Conservation (phyloP, 2,329 filamentous ascomycete species). For the Monosporascus sp. region DNA sequence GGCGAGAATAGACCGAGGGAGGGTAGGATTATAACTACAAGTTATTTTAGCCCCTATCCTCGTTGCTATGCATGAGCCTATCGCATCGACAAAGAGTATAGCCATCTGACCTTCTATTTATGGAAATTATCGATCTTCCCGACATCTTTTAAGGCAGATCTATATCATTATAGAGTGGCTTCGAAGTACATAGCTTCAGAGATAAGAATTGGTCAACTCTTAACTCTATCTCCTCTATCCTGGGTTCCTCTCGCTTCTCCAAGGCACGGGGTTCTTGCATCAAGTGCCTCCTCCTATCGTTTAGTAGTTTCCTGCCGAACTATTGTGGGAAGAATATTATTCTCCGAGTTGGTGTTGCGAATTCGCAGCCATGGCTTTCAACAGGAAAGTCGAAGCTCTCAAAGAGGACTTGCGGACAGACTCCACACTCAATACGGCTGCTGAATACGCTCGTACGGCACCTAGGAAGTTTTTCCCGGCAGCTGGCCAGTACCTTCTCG, state of each 20-base stretch:
- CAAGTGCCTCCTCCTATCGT: no score
- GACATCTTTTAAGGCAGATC: background rate
- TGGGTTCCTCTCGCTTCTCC: no score
- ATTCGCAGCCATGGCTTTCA: background rate
- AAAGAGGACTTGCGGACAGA: conserved; percentile 32
- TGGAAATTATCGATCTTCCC: conserved; percentile 4
- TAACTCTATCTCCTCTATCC: no score
- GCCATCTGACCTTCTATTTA: conserved; percentile 15
- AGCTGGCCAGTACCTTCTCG: conserved; percentile 48
- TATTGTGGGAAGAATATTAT: no score
- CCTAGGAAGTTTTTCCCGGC: conserved; percentile 43
- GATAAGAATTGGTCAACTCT: no score
- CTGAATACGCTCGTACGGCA: conserved; percentile 23
- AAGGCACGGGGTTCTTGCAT: no score
- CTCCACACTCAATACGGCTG: conserved; percentile 30
- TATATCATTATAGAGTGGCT: background rate
- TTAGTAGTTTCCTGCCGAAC: no score
- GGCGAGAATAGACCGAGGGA: conserved; percentile 24
- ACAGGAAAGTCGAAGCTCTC: conserved; percentile 13
- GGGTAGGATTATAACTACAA: conserved; percentile 13
- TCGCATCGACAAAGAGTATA: background rate
- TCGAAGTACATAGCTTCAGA: background rate
- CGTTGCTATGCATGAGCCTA: conserved; percentile 5
- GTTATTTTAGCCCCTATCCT: conserved; percentile 6
- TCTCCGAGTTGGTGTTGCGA: background rate